Evolutionary conservation across 192 early-diverging fungal genomes (phyloP).

Genomic region (Dimargaris cristalligena): DNA sequence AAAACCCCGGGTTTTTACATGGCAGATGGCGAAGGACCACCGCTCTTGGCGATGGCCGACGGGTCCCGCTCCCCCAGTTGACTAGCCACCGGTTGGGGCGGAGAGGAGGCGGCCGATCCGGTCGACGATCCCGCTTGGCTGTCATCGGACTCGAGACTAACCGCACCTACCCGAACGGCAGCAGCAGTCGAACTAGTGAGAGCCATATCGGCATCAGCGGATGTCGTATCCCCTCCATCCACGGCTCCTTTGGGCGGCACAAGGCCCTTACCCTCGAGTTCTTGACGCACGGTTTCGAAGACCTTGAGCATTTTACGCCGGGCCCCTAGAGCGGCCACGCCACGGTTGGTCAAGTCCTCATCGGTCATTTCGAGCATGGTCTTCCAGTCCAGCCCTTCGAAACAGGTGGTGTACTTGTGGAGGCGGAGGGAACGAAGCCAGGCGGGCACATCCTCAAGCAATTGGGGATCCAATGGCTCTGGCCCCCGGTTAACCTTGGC

Average conservation of each 20-base stretch:
- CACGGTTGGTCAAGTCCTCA: constrained; percentile 58
- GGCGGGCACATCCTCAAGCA: constrained; percentile 63
- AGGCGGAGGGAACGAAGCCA: constrained; percentile 86
- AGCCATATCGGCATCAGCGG: too few species aligned
- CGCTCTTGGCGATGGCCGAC: too few species aligned
- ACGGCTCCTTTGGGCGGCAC: not conserved
- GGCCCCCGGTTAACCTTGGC: not conserved
- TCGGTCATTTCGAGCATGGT: constrained; percentile 77
- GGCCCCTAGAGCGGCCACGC: constrained; percentile 85
- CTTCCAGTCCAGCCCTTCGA: constrained; percentile 75
- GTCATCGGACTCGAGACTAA: too few species aligned
- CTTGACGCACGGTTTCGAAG: constrained; percentile 45
- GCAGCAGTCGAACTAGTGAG: too few species aligned
- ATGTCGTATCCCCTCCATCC: not conserved
- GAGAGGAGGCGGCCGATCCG: too few species aligned
- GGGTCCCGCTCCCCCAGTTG: too few species aligned
- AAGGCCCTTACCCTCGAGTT: constrained; percentile 10
- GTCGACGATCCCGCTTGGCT: too few species aligned
- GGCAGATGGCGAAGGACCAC: too few species aligned
- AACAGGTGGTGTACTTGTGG: constrained; percentile 88
- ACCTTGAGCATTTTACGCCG: constrained; percentile 93
- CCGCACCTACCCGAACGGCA: too few species aligned
- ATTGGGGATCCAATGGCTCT: constrained; percentile 14
- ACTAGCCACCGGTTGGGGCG: too few species aligned
- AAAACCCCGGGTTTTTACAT: too few species aligned